Evolutionary conservation across 2,329 filamentous ascomycete genomes (phyloP).

Genomic region (Verticillium zaregamsianum): DNA sequence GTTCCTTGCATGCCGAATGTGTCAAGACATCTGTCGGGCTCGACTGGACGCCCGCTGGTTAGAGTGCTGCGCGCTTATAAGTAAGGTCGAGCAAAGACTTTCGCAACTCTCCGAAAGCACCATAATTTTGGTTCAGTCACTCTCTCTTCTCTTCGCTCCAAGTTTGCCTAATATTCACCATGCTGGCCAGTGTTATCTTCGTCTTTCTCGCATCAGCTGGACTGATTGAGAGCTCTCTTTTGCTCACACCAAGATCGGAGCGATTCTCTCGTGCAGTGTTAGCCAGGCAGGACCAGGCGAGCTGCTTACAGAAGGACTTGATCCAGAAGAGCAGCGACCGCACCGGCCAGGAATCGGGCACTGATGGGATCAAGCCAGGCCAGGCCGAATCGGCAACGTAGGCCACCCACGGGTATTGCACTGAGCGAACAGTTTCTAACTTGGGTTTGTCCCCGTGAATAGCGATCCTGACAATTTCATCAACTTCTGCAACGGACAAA

Average conservation of each 20-base stretch:
- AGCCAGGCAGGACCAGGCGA: not conserved
- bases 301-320: constrained; percentile 29
- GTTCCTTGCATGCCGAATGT: not conserved
- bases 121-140: not conserved
- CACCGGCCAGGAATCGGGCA: constrained; percentile 31
- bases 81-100: not conserved
- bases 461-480: constrained; percentile 53
- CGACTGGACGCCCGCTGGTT: not conserved
- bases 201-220: not conserved
- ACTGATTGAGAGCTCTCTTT: not conserved
- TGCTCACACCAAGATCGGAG: not conserved
- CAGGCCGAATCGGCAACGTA: constrained; percentile 40
- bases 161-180: not conserved
- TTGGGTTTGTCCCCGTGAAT: not conserved
- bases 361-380: constrained; percentile 19
- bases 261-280: not conserved
- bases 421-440: constrained; percentile 7
- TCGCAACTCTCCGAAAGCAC: not conserved
- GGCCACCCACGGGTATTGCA: constrained; percentile 7
- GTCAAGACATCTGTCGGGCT: not conserved
- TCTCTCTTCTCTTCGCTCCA: not conserved
- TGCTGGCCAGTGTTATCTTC: not conserved
- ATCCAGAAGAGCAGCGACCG: constrained; percentile 36
- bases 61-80: not conserved
- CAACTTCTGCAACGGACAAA: constrained; percentile 53